Conservation (phyloP, 106 monocot genomes). For the Platanthera guangdongensis region DNA sequence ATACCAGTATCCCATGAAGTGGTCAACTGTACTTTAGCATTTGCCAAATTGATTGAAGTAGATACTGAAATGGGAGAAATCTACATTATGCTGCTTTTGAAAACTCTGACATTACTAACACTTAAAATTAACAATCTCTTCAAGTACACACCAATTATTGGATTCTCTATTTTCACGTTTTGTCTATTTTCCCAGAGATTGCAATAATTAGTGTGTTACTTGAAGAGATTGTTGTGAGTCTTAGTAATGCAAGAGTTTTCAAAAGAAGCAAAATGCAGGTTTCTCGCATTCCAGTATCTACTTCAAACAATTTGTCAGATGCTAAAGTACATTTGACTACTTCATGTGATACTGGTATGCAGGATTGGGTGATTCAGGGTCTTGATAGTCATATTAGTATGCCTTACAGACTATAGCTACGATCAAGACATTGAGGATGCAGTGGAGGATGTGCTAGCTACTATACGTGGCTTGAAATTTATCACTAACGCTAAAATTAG, state of each 20-base stretch:
- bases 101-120: conserved; percentile 46
- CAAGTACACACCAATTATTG: conserved; percentile 73
- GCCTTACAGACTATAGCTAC: conserved; percentile 70
- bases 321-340: too few species aligned
- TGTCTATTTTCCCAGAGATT: too few species aligned
- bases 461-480: conserved; percentile 50
- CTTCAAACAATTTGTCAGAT: too few species aligned
- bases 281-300: too few species aligned
- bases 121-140: conserved; percentile 44
- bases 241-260: too few species aligned
- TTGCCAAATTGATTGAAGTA: conserved; percentile 20
- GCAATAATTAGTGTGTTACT: too few species aligned
- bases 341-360: conserved; percentile 47
- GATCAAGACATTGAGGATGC: conserved; percentile 90
- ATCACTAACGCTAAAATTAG: conserved; percentile 45
- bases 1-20: conserved; percentile 49
- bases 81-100: conserved; percentile 79
- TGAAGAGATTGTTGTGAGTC: too few species aligned
- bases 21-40: conserved; percentile 33
- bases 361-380: conserved; percentile 87
- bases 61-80: conserved; percentile 82
- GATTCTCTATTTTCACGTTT: conserved; percentile 39
- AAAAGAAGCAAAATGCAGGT: too few species aligned
- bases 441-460: conserved; percentile 59
- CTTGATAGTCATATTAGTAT: conserved; percentile 64